phyloP scores from a whole-genome alignment of 2,329 filamentous ascomycete genomes.

The Mycocentrospora acerina region DNA sequence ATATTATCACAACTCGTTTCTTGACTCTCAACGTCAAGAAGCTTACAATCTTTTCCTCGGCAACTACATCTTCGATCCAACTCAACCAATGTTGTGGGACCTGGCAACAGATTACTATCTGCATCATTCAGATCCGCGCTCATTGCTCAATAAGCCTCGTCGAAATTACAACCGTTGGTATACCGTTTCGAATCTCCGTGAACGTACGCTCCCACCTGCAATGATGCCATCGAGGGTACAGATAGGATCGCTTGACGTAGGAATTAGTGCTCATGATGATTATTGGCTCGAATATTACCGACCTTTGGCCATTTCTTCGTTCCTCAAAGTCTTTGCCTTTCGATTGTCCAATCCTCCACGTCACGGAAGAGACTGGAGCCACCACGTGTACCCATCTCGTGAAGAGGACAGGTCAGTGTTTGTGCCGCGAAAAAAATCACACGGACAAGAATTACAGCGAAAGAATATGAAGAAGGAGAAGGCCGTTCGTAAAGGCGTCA shows the following conservation, averaged over 20 bases:
- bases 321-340: conserved; percentile 88
- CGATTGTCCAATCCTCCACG: conserved; percentile 82
- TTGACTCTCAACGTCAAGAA: conserved; percentile 96
- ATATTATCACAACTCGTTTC: conserved; percentile 98
- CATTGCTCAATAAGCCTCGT: conserved; percentile 63
- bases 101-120: conserved; percentile 93
- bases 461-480: conserved; percentile 65
- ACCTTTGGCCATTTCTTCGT: conserved; percentile 81
- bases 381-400: conserved; percentile 70
- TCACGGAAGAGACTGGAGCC: conserved; percentile 76
- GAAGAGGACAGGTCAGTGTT: conserved; percentile 88
- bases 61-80: conserved; percentile 86
- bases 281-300: conserved; percentile 98
- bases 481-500: conserved; percentile 66
- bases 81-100: conserved; percentile 96
- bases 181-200: conserved; percentile 69
- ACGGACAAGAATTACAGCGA: conserved; percentile 54
- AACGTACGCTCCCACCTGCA: conserved; percentile 59
- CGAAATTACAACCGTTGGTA: conserved; percentile 90
- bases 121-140: conserved; percentile 81
- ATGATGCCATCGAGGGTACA: conserved; percentile 43
- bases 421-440: conserved; percentile 61
- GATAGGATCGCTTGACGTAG: conserved; percentile 18
- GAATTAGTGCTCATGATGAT: conserved; percentile 72
- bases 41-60: conserved; percentile 97